These are phyloP conservation scores for Geotrichum candidum DNA, from an alignment of 1,139 yeast genomes.

Conservation along the genomic window DNA sequence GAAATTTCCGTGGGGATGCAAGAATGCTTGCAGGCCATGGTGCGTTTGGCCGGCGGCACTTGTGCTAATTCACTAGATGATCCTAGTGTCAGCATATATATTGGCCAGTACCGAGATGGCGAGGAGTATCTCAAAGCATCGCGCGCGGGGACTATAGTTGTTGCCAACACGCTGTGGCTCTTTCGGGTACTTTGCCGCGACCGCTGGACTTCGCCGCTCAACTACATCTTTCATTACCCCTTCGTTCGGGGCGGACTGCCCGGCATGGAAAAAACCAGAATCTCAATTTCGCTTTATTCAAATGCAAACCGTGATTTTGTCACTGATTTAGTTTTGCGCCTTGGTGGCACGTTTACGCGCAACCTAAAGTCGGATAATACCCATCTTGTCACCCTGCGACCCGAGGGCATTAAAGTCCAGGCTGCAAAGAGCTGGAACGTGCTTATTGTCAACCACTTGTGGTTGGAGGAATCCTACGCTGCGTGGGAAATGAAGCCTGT, in stretches of 20 bases:
- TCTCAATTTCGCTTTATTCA: slow-evolving; percentile 72
- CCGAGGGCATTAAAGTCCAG: slow-evolving; percentile 65
- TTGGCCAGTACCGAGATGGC: slow-evolving; percentile 3
- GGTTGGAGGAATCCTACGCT: slow-evolving; percentile 82
- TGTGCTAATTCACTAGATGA: slow-evolving; percentile 28
- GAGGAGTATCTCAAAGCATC: slow-evolving; percentile 26
- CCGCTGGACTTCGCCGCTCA: slow-evolving; percentile 52
- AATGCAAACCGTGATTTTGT: slow-evolving; percentile 79
- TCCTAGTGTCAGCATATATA: neutral
- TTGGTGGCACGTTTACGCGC: slow-evolving; percentile 76
- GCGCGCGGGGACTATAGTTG: slow-evolving; percentile 31
- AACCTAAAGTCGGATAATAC: slow-evolving; percentile 56
- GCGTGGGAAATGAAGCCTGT: slow-evolving; percentile 52
- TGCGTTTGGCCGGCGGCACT: slow-evolving; percentile 30
- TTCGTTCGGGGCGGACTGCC: slow-evolving; percentile 49
- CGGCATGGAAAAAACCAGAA: slow-evolving; percentile 47
- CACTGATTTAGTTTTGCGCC: slow-evolving; percentile 52
- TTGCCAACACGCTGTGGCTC: slow-evolving; percentile 74
- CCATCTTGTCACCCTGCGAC: slow-evolving; percentile 62
- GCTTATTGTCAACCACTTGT: slow-evolving; percentile 64
- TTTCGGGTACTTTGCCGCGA: slow-evolving; percentile 55
- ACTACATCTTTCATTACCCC: slow-evolving; percentile 66
- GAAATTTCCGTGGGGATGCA: neutral
- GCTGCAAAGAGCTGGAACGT: slow-evolving; percentile 65
- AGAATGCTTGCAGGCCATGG: slow-evolving; percentile 1